Percentiles rank a stretch among this genome's conserved stretches.
Evolutionary conservation across 208 protist genomes (phyloP).

Genomic region (Trypanosoma rangeli): DNA sequence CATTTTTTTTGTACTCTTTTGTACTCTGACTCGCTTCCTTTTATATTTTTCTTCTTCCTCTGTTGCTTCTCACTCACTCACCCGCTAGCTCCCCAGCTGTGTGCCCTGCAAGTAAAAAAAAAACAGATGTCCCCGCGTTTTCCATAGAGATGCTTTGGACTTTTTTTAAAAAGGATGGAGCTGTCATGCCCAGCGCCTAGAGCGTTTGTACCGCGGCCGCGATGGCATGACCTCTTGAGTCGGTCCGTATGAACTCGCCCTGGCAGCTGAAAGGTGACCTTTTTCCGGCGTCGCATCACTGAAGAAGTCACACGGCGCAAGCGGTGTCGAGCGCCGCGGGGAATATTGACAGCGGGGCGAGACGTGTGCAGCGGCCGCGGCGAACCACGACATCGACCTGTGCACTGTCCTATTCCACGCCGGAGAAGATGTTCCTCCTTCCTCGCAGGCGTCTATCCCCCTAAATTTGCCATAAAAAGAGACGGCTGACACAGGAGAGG

Average conservation of each 20-base stretch:
- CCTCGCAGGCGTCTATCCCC: not conserved
- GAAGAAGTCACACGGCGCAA: not conserved
- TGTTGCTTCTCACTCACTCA: not conserved
- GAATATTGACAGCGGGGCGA: not conserved
- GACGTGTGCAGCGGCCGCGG: not conserved
- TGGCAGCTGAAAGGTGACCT: not conserved
- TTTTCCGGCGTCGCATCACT: not conserved
- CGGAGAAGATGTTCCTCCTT: not conserved
- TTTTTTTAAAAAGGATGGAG: not conserved
- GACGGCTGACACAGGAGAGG: not conserved
- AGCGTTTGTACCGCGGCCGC: conserved; percentile 16
- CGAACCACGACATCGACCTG: not conserved
- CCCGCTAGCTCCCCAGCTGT: not conserved
- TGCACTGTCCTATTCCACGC: not conserved
- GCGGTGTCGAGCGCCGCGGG: not conserved
- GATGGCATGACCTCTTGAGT: not conserved
- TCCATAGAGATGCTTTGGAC: not conserved
- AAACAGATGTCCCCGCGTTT: not conserved
- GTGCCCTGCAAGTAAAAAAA: not conserved
- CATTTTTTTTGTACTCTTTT: too few relatives aligned
- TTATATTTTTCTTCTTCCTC: not conserved
- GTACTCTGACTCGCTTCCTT: not conserved
- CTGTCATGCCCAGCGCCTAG: conserved; percentile 21
- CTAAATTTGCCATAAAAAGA: not conserved
- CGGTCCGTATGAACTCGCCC: not conserved